Base-by-base conservation (phyloP, 805 yeast species). In the Cephaloascus fragrans region DNA sequence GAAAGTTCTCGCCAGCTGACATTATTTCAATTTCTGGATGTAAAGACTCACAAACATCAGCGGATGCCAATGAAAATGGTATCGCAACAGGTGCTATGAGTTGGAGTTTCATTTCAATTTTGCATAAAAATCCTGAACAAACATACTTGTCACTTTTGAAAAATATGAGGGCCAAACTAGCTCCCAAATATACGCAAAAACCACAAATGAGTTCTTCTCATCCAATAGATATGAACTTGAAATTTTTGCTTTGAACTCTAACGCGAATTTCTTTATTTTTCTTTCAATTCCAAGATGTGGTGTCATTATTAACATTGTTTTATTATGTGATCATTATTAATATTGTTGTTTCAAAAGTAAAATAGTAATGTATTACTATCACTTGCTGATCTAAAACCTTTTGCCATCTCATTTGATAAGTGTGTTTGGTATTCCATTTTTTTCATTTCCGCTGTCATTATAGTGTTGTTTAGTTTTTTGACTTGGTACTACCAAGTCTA, bases 21-120 rank as follows among this genome's bases (percentile, higher is more conserved):
- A 59, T 58, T 16, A 57, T 62, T 35, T 53, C 61, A 19, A 49
- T 62, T 16, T 52, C 59, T 14, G 68, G 68, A 10, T 61, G 66
- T 47, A 62, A 62, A 45, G 68, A 62, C 41, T 64, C 59, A 46
- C 68, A 62, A 45, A 62, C 68, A 5, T 52, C 60, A 39, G 68
- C 68, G 15, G 68, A 62, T 51, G 64, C 68, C 4, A 47, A 43
- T 16, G 60, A 60, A 41, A 49, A 45, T 38, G 67, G 67, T n/a
- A 49, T 38, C 38, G 55, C 54, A 31, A 61, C 65, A 14, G 68
- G 68, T 16, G 68, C 68, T 18, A 62, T 62, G 68, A 53, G 61
- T 39, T 61, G 62, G 61, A 51, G 64, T 2, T 61, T 62, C 43
- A 59, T 61, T 34, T 49, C 51, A 34, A 53, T 52, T 8, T 43